Evolutionary conservation across 73 alveolate species (phyloP), one percentile per base, ranked within the genome.

Genomic region (Stentor roeselii): DNA sequence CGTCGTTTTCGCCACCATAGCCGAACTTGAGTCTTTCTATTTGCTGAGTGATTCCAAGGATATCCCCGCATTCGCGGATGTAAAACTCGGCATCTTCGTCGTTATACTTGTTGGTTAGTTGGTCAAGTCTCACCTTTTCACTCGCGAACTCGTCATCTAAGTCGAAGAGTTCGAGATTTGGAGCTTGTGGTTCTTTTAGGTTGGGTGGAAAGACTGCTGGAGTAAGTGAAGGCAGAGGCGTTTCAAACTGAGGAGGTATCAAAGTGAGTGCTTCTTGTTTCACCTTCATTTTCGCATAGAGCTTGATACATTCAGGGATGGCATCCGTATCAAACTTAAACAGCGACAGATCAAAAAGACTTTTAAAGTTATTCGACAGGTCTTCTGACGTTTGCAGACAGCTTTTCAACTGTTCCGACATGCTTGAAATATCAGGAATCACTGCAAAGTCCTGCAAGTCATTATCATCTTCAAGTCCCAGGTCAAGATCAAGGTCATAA

Each of bases 201-300:
- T 94, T 93, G 2, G 99, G 99, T 35, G 99, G 99, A 86, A 98
- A 98, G 14, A 96, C 99, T 58, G 99, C 98, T 36, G 98, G 96
- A 75, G 89, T 83, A 14, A 95, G 87, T 34, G 95, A 89, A 32
- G 98, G 98, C 93, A 98, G 87, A 3, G 99, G 99, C 0, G 99
- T 96, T 90, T 98, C 99, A 91, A 98, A 98, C 76, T 92, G 93
- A 21, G 99, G 99, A 2, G 99, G 99, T 67, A 98, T 98, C 42
- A 98, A 94, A 36, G 99, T 90, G 38, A 98, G 89, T 32, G 96
- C 97, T 59, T 95, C 98, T 77, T 95, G 99, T 84, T 90, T 95
- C 0, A 95, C 97, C 74, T 91, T 93, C 31, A 95, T 67, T 21
- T 89, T 80, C 86, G 89, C 91, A 87, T 80, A 97, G 50, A 97